A percentile compares a stretch with the other conserved stretches of the same genome.
These are phyloP conservation scores for Rhizophora mangle DNA, from an alignment of 345 rosid genomes.

Conservation along the genomic window DNA sequence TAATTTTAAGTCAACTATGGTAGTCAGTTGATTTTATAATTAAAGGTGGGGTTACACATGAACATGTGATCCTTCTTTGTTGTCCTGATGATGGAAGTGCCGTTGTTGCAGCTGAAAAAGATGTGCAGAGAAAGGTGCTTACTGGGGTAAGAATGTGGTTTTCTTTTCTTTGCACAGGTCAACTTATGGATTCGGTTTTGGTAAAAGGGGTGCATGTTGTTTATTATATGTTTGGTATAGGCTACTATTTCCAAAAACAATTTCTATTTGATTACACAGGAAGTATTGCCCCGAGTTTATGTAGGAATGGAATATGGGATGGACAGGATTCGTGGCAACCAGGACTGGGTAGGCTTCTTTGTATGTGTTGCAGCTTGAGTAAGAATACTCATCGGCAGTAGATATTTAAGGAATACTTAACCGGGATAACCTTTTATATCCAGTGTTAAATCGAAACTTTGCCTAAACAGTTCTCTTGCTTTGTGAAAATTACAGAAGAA, in stretches of 20 bases:
- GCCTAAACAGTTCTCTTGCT: neutral
- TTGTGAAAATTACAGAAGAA: slow-evolving; percentile 59
- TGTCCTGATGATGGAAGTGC: neutral
- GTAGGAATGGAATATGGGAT: slow-evolving; percentile 71
- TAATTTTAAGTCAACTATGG: neutral
- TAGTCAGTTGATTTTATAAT: neutral
- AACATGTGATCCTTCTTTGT: neutral
- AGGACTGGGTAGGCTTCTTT: slow-evolving; percentile 63
- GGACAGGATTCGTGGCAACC: slow-evolving; percentile 64
- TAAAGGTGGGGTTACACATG: neutral
- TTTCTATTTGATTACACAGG: slow-evolving; percentile 32
- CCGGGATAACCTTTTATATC: too few relatives aligned
- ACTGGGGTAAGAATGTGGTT: slow-evolving; percentile 58
- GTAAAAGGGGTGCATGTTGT: neutral
- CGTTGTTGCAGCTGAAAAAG: slow-evolving; percentile 65
- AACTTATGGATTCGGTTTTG: too few relatives aligned
- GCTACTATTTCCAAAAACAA: neutral
- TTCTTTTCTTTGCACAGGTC: neutral
- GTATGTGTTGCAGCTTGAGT: too few relatives aligned
- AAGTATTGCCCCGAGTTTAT: slow-evolving; percentile 65
- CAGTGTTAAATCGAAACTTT: neutral
- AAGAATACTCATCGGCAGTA: too few relatives aligned
- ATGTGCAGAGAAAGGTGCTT: slow-evolving; percentile 84
- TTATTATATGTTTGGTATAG: neutral
- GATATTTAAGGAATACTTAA: too few relatives aligned